A percentile compares a stretch with the other conserved stretches of the same genome.
phyloP scores from a whole-genome alignment of 2,329 filamentous ascomycete species.

The Ophiognomonia clavigignenti-juglandacearum region DNA sequence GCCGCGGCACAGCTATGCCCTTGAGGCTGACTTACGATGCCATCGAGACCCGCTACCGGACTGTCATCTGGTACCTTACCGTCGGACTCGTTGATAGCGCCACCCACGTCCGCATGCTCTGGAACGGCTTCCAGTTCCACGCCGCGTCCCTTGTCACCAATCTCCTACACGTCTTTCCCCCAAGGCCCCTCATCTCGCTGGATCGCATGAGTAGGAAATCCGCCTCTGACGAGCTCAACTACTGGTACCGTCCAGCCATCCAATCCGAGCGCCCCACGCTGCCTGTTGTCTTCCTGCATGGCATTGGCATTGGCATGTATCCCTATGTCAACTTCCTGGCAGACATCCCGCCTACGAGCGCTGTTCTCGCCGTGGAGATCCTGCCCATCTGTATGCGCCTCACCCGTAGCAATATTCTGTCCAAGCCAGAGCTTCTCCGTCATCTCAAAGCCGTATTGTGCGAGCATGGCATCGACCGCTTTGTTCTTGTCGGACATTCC shows the following conservation, averaged over 20 bases:
- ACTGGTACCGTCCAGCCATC: slow-evolving; percentile 12
- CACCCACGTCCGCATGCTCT: slow-evolving; percentile 39
- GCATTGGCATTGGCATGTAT: slow-evolving; percentile 17
- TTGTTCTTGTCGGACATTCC: slow-evolving; percentile 57
- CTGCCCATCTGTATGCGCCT: slow-evolving; percentile 18
- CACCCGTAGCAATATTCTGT: slow-evolving; percentile 35
- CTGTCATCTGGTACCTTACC: slow-evolving; percentile 59
- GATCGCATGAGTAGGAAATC: background rate
- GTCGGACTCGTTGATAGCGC: slow-evolving; percentile 50
- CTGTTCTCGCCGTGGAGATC: slow-evolving; percentile 16
- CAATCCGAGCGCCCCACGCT: slow-evolving; percentile 1
- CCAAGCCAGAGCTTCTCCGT: slow-evolving; percentile 46
- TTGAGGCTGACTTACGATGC: slow-evolving; percentile 63
- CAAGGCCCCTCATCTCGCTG: slow-evolving; percentile 40
- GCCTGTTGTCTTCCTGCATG: slow-evolving; percentile 18
- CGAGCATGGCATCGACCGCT: slow-evolving; percentile 50
- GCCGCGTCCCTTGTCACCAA: slow-evolving; percentile 30
- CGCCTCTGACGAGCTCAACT: slow-evolving; percentile 14
- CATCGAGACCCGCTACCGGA: slow-evolving; percentile 55
- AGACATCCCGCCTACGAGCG: slow-evolving; percentile 13
- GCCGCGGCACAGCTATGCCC: slow-evolving; percentile 50
- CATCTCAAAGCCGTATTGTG: slow-evolving; percentile 55
- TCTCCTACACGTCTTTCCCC: slow-evolving; percentile 45
- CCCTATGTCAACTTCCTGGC: slow-evolving; percentile 15
- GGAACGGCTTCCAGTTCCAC: slow-evolving; percentile 48